Evolutionary conservation across 306 rosid species (phyloP).

Genomic region (Prunus kanzakura): DNA sequence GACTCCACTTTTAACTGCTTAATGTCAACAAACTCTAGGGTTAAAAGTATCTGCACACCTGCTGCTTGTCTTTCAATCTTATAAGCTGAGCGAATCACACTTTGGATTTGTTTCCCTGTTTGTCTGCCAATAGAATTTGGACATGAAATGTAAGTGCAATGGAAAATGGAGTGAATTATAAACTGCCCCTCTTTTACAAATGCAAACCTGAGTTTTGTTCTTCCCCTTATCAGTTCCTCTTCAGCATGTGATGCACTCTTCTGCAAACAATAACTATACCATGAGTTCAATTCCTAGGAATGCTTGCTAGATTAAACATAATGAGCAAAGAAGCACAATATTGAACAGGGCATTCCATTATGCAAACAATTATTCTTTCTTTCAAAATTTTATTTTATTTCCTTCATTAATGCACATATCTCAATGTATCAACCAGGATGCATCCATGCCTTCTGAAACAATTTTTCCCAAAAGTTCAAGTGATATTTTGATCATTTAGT

Average conservation of each 20-base stretch:
- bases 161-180: slow-evolving; percentile 9
- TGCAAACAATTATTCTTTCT: background rate
- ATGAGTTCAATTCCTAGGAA: slow-evolving; percentile 24
- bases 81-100: slow-evolving; percentile 65
- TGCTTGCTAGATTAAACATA: slow-evolving; percentile 1
- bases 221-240: slow-evolving; percentile 68
- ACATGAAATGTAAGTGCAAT: slow-evolving; percentile 11
- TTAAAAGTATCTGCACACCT: slow-evolving; percentile 43
- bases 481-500: background rate
- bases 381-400: background rate
- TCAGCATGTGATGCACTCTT: slow-evolving; percentile 60
- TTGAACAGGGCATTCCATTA: background rate
- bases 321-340: background rate
- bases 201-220: slow-evolving; percentile 84
- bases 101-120: slow-evolving; percentile 78
- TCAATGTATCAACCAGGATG: background rate
- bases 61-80: slow-evolving; percentile 78
- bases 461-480: background rate
- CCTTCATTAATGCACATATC: background rate
- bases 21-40: background rate
- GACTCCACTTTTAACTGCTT: slow-evolving; percentile 15
- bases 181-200: slow-evolving; percentile 17
- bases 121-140: slow-evolving; percentile 48
- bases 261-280: slow-evolving; percentile 43
- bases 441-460: background rate